Base-by-base conservation (phyloP, 208 protist genomes). In the Crithidia mellificae region DNA sequence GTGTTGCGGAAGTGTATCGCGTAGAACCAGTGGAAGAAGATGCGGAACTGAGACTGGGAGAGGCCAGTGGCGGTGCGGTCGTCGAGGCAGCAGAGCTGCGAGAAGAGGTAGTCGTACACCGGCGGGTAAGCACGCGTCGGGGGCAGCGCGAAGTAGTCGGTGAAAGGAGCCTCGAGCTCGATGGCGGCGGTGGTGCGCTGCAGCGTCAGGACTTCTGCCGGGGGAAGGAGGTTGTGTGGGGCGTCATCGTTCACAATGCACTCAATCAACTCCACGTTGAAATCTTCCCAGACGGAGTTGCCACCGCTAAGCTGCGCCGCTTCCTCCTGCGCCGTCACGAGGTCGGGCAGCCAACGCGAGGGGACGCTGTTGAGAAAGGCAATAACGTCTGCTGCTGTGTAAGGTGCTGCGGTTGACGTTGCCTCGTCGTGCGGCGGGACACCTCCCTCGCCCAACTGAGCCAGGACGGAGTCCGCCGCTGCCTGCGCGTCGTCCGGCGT, bases 11-110 rank as follows among this genome's bases (percentile, higher is more conserved):
- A 91, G 68, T 90, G 73, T 24, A 82, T 65, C 0, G 71, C 41
- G 64, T 87, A 81, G 49, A 96, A 90, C 87, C 88, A 96, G 24
- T 72, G 52, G 56, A 92, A 85, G 61, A 94, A 94, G 15, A 81
- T 29, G 49, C 76, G 73, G 56, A 96, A 96, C 63, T 83, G 70
- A 12, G 72, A 47, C 6, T 85, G 38, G 12, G 64, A 72, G 20
- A 83, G 53, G n/a, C 41, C 32, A 14, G 27, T 6, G 56, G 22
- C 19, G 46, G 19, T 46, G 41, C 39, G 56, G 30, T 66, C 57
- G 30, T 80, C 69, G 7, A 74, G 20, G 17, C 52, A 57, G 2
- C 52, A 34, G 6, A 75, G 70, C 11, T 65, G 63, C 6, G 41
- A 14, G 78, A 82, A 90, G 19, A 96, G 75, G 12, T 38, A 75